Percentiles rank a stretch among this genome's conserved stretches.
Conservation (phyloP, 495 filamentous ascomycete species). For the Aspergillus sclerotioniger region DNA sequence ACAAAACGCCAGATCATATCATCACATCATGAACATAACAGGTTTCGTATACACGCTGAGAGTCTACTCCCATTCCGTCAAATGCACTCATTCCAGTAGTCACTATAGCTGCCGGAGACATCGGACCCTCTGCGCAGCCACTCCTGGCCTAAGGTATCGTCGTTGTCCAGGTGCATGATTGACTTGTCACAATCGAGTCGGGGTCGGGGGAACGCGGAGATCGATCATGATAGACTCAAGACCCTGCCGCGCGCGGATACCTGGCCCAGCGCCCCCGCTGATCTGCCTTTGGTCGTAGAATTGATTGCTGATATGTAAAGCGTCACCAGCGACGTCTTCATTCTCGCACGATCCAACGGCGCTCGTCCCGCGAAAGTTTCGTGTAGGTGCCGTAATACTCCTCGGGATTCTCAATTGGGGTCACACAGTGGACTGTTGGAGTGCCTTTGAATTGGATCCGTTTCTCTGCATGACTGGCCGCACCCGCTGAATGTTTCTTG, state of each 20-base stretch:
- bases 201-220: not conserved
- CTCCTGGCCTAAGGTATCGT: slow-evolving; percentile 1
- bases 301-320: not conserved
- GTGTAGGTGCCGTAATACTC: slow-evolving; percentile 53
- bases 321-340: slow-evolving; percentile 13
- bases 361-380: slow-evolving; percentile 50
- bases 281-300: not conserved
- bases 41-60: slow-evolving; percentile 23
- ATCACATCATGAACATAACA: slow-evolving; percentile 39
- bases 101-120: slow-evolving; percentile 3
- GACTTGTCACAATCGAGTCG: slow-evolving; percentile 9
- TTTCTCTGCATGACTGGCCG: slow-evolving; percentile 30
- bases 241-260: not conserved
- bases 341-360: slow-evolving; percentile 45
- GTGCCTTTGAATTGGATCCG: slow-evolving; percentile 47
- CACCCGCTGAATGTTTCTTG: slow-evolving; percentile 37
- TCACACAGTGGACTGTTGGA: slow-evolving; percentile 51
- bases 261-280: not conserved
- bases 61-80: slow-evolving; percentile 10
- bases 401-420: slow-evolving; percentile 50
- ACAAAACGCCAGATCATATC: slow-evolving; percentile 22
- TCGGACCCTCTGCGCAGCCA: slow-evolving; percentile 6
- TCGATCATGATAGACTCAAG: not conserved
- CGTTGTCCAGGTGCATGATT: slow-evolving; percentile 2
- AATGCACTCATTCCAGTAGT: slow-evolving; percentile 7